These are phyloP conservation scores for Leccinum fibrillosum DNA, from an alignment of 768 basidiomycete genomes.

Conservation along the genomic window DNA sequence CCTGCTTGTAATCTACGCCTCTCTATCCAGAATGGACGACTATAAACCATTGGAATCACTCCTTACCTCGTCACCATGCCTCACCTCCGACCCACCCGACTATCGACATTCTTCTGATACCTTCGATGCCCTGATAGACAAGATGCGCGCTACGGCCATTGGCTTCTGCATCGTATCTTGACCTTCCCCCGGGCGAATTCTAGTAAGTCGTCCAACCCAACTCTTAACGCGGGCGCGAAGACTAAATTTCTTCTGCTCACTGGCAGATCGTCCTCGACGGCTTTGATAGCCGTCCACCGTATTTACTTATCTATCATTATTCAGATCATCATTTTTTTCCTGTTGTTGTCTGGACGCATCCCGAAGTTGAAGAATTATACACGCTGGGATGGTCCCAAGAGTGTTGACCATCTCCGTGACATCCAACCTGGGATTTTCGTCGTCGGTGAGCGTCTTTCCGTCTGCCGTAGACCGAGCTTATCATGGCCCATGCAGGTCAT, in stretches of 20 bases:
- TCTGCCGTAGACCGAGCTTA: not conserved
- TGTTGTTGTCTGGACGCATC: not conserved
- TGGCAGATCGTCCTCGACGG: constrained; percentile 3
- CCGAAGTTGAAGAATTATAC: not conserved
- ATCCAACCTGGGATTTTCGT: constrained; percentile 9
- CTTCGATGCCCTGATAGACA: not conserved
- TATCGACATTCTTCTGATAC: not conserved
- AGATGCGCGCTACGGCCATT: not conserved
- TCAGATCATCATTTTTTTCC: constrained; percentile 4
- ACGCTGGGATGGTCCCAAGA: not conserved
- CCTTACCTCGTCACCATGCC: not conserved
- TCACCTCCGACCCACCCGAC: not conserved
- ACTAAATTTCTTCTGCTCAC: not conserved
- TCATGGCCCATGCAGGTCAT: constrained; percentile 49
- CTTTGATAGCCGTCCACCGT: constrained; percentile 4
- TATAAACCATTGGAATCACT: not conserved
- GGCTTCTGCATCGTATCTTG: not conserved
- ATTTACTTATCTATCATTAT: constrained; percentile 10
- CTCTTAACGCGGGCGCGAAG: not conserved
- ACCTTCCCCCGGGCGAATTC: not conserved
- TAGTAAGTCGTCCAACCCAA: not conserved
- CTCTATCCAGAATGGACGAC: not conserved
- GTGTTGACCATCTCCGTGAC: not conserved
- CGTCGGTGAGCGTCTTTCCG: constrained; percentile 21
- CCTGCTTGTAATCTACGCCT: not conserved